These are phyloP conservation scores for Leccinum disarticulatum DNA, from an alignment of 768 basidiomycete genomes.

Conservation along the genomic window DNA sequence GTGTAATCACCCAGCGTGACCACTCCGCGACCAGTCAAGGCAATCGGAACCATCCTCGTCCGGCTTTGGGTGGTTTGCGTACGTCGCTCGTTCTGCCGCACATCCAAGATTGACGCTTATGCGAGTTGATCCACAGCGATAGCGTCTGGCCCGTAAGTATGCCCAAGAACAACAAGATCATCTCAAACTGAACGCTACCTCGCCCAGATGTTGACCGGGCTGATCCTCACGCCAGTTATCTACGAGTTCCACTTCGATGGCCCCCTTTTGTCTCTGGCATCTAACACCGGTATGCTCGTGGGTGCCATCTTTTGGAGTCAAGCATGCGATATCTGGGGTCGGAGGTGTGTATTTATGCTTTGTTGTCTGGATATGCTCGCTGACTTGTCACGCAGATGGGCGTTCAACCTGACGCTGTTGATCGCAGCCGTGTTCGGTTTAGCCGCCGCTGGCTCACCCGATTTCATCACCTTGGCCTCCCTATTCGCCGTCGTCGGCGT, in stretches of 20 bases:
- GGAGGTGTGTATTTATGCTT: constrained; percentile 37
- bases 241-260: constrained; percentile 48
- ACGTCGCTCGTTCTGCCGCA: background rate
- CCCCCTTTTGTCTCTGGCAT: constrained; percentile 50
- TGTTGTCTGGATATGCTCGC: background rate
- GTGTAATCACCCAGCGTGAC: no score
- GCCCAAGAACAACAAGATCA: background rate
- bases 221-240: constrained; percentile 48
- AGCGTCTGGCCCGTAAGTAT: constrained; percentile 40
- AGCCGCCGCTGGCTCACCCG: constrained; percentile 45
- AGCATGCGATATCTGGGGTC: constrained; percentile 52
- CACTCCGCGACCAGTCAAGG: no score
- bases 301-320: constrained; percentile 51
- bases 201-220: constrained; percentile 38
- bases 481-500: constrained; percentile 46
- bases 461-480: constrained; percentile 49
- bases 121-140: constrained; percentile 21
- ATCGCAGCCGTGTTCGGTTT: constrained; percentile 54
- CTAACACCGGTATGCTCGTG: constrained; percentile 52
- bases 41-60: no score
- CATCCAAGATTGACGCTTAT: no score
- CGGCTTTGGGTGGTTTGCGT: no score
- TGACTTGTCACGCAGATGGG: constrained; percentile 38
- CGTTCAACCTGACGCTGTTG: constrained; percentile 56
- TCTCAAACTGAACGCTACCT: background rate